These are phyloP conservation scores for Plasmodium vinckei DNA, from an alignment of 169 alveolate species.

Conservation along the genomic window DNA sequence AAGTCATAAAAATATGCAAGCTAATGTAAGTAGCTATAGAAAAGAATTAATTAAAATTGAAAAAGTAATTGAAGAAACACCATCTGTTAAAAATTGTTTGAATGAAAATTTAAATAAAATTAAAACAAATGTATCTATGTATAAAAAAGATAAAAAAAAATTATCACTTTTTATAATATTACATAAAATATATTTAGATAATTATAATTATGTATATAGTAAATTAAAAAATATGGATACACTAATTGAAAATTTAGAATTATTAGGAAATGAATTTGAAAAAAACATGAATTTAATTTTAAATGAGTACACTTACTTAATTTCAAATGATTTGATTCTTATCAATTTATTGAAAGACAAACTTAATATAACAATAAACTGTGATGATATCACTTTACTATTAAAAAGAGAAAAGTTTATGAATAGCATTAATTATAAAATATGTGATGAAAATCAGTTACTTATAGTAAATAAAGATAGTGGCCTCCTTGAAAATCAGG, in stretches of 20 bases:
- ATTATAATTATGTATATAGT: slow-evolving; percentile 1
- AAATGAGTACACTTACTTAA: slow-evolving; percentile 10
- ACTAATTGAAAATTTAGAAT: slow-evolving; percentile 17
- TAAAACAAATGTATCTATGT: slow-evolving; percentile 13
- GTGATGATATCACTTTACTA: slow-evolving; percentile 13
- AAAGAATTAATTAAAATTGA: slow-evolving; percentile 40
- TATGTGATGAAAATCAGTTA: slow-evolving; percentile 3
- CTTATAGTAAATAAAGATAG: slow-evolving; percentile 13
- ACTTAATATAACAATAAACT: slow-evolving; percentile 6
- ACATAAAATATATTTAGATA: slow-evolving; percentile 44
- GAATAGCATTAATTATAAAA: slow-evolving; percentile 1
- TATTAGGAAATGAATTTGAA: slow-evolving; percentile 28
- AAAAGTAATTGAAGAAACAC: slow-evolving; percentile 66
- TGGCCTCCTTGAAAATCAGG: neutral
- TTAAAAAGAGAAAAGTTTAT: slow-evolving; percentile 7
- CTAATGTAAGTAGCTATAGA: slow-evolving; percentile 43
- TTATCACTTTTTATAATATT: slow-evolving; percentile 25
- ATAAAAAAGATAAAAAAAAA: slow-evolving; percentile 50
- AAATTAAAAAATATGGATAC: slow-evolving; percentile 44
- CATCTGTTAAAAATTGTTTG: slow-evolving; percentile 36
- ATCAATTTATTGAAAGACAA: neutral
- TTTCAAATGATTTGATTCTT: slow-evolving; percentile 18
- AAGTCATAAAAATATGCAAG: slow-evolving; percentile 25
- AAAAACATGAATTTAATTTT: slow-evolving; percentile 23
- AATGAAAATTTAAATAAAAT: slow-evolving; percentile 28